Evolutionary conservation across 2,329 filamentous ascomycete species (phyloP), one percentile per base, ranked within the genome.

Genomic region (Trichophyton benhamiae): DNA sequence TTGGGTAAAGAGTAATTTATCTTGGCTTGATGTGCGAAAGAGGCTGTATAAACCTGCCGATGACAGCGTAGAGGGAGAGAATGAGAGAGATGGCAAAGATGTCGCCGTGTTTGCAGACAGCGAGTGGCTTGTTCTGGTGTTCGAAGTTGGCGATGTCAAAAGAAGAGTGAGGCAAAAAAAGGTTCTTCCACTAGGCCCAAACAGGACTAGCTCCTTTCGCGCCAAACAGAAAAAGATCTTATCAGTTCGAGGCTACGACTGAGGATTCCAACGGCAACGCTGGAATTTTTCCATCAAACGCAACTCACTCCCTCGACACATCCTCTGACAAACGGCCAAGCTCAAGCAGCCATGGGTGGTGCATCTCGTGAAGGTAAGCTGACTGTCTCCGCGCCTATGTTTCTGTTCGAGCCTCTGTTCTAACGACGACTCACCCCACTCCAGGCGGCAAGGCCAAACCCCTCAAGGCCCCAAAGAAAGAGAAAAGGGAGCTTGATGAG

Each of bases 391-490:
- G 41, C 2, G 3, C 6, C n/a, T 48, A 22, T 48, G 11, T 57
- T 25, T 5, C 15, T 52, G 15, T n/a, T 25, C 0, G n/a, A 11
- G n/a, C 9, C 41, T 22, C 27, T 30, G 46, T 42, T 15, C 58
- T 48, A 33, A 60, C 41, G 41, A 38, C 3, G 13, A 33, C 42
- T 44, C 13, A 58, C 55, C 41, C 55, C 36, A 58, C 55, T 58
- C 55, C 65, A 91, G 88, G 87, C 74, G 88, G 88, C 80, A 91
- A 91, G 81, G 84, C 79, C 68, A 90, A 91, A 83, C 88, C 88
- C 68, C 80, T 90, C 77, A 96, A 96, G 86, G 83, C 87, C 67
- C 80, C 89, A 64, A 96, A 96, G 86, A 95, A 92, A 83, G 81
- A 83, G 60, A 80, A 82, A 72, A 87, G 87, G 76, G 91, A 96